Conservation (phyloP, 331 rosid genomes). For the Arachis monticola region DNA sequence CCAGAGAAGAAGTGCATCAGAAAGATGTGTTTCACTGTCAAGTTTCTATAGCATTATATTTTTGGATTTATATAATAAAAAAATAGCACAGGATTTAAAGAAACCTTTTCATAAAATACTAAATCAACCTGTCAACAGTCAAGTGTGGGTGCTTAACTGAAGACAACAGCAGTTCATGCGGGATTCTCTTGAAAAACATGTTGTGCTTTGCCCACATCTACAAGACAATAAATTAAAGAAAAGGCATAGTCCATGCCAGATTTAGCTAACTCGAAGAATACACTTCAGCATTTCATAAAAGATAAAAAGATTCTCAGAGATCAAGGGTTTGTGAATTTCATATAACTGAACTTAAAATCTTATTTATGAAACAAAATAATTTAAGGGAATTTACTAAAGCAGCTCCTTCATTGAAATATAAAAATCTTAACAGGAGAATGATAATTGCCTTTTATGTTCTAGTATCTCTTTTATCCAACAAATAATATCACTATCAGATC, state of each 20-base stretch:
- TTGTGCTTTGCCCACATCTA: slow-evolving; percentile 70
- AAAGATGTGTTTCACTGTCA: slow-evolving; percentile 79
- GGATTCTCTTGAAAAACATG: slow-evolving; percentile 54
- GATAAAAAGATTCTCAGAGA: slow-evolving; percentile 15
- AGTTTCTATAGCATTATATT: slow-evolving; percentile 45
- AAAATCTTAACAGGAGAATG: background rate
- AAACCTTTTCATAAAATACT: slow-evolving; percentile 32
- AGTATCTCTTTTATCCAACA: background rate
- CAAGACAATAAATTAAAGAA: slow-evolving; percentile 34
- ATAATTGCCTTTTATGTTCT: background rate
- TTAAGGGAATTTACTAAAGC: background rate
- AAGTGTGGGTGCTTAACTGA: slow-evolving; percentile 60
- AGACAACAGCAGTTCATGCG: slow-evolving; percentile 56
- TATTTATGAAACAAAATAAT: background rate
- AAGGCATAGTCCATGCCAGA: slow-evolving; percentile 25
- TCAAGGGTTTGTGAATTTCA: background rate
- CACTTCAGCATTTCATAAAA: background rate
- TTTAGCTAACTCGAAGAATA: slow-evolving; percentile 1
- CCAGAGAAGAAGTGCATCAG: slow-evolving; percentile 72
- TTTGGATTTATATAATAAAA: background rate
- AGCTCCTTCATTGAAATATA: background rate
- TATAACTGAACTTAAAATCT: background rate
- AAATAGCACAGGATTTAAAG: slow-evolving; percentile 19
- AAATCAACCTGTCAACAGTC: slow-evolving; percentile 74
- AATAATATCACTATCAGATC: background rate